Evolutionary conservation across 257 asterid genomes (phyloP).

Genomic region (Leonotis leonurus): DNA sequence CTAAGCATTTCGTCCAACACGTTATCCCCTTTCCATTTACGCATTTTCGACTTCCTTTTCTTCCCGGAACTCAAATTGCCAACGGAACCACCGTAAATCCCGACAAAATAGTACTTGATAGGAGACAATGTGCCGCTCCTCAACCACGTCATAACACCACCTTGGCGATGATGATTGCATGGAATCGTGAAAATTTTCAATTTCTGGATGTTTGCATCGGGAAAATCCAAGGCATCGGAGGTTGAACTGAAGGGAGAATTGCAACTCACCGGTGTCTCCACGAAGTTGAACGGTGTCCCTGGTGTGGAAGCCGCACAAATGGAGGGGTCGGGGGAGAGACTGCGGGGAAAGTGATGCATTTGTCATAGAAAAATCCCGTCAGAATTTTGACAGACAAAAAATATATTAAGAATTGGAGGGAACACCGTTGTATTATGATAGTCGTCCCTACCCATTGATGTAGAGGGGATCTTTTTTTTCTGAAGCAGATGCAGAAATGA

Average conservation of each 20-base stretch:
- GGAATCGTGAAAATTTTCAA: background rate
- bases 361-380: no score
- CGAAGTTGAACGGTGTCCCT: constrained; percentile 31
- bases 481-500: background rate
- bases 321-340: constrained; percentile 21
- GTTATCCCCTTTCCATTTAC: background rate
- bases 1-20: constrained; percentile 24
- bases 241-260: constrained; percentile 33
- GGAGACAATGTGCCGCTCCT: constrained; percentile 33
- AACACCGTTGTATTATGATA: background rate
- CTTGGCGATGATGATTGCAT: background rate
- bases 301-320: constrained; percentile 19
- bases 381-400: no score
- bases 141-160: constrained; percentile 27
- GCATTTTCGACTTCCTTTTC: background rate
- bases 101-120: constrained; percentile 11
- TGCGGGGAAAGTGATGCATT: constrained; percentile 2
- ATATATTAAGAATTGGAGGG: no score
- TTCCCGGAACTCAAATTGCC: constrained; percentile 5
- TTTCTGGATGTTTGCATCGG: constrained; percentile 4
- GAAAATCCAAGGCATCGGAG: background rate
- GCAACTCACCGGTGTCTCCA: constrained; percentile 30
- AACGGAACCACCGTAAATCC: background rate
- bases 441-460: constrained; percentile 16
- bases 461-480: background rate